A percentile compares a stretch with the other conserved stretches of the same genome.
phyloP scores from a whole-genome alignment of 2,329 filamentous ascomycete genomes.

The Colletotrichum spinosum region DNA sequence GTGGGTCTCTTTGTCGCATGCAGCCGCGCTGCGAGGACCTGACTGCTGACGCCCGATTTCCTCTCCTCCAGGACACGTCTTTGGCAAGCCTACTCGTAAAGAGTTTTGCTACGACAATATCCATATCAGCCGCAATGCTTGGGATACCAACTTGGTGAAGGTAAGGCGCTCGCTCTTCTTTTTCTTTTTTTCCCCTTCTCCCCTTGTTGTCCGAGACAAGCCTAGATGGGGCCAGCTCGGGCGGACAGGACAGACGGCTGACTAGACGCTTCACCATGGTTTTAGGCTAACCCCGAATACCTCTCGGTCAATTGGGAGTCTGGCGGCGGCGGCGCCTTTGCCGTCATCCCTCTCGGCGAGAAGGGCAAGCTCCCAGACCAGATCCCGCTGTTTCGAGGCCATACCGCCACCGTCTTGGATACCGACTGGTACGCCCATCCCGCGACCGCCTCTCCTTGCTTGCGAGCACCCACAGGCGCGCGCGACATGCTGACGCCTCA shows the following conservation, averaged over 20 bases:
- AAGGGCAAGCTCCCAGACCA: conserved; percentile 91
- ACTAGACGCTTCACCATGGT: conserved; percentile 7
- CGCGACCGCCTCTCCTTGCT: conserved; percentile 35
- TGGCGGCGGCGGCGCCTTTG: conserved; percentile 94
- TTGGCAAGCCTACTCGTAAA: conserved; percentile 94
- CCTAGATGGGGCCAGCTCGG: conserved; percentile 4
- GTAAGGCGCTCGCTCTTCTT: conserved; percentile 59
- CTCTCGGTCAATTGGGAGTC: conserved; percentile 99
- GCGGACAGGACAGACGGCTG: conserved; percentile 12
- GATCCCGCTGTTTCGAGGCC: conserved; percentile 94
- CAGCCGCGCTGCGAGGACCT: conserved; percentile 44
- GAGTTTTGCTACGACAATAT: conserved; percentile 99
- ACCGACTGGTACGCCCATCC: conserved; percentile 84
- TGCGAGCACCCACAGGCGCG: conserved; percentile 21
- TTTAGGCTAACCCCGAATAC: conserved; percentile 92
- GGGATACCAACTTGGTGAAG: conserved; percentile 99
- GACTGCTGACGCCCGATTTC: conserved; percentile 38
- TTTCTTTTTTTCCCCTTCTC: conserved; percentile 4
- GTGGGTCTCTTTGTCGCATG: conserved; percentile 56
- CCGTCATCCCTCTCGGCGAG: conserved; percentile 92
- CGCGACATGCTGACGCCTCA: conserved; percentile 43
- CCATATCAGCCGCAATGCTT: conserved; percentile 96
- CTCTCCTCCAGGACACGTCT: conserved; percentile 84
- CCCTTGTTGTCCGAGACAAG: conserved; percentile 18
- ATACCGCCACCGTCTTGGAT: conserved; percentile 95